Evolutionary conservation across 106 monocot species (phyloP).

Genomic region (Platanthera zijinensis): DNA sequence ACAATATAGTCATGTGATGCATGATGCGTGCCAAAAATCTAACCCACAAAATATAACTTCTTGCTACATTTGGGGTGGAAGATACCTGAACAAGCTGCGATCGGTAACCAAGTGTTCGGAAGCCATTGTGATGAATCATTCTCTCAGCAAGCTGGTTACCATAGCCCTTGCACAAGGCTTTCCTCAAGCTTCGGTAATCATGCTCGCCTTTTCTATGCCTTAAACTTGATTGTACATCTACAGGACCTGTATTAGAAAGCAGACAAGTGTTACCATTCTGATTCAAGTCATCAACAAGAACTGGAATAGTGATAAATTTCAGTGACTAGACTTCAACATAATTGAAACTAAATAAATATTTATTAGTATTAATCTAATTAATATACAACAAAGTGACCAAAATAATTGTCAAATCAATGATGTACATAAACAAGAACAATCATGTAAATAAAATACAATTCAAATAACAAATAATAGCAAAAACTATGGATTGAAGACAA

Average conservation of each 20-base stretch:
- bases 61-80: background rate
- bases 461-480: background rate
- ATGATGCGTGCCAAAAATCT: too few relatives aligned
- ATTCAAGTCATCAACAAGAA: background rate
- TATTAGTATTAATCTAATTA: too few relatives aligned
- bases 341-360: background rate
- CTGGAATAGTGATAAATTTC: background rate
- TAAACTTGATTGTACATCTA: constrained; percentile 47
- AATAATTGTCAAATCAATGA: background rate
- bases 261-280: background rate
- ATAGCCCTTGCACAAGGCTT: constrained; percentile 80
- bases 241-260: constrained; percentile 32
- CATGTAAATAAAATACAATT: background rate
- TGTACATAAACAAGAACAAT: background rate
- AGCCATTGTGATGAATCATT: constrained; percentile 96
- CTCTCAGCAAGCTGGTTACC: constrained; percentile 85
- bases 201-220: constrained; percentile 19
- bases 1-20: too few relatives aligned
- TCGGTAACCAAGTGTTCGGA: constrained; percentile 72
- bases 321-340: background rate
- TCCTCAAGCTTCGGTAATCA: constrained; percentile 63
- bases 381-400: background rate
- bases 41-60: background rate
- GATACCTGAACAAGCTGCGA: constrained; percentile 91
- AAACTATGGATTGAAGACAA: background rate